Evolutionary conservation across 2,329 filamentous ascomycete genomes (phyloP), one percentile per base, ranked within the genome.

Genomic region (Fonsecaea nubica): DNA sequence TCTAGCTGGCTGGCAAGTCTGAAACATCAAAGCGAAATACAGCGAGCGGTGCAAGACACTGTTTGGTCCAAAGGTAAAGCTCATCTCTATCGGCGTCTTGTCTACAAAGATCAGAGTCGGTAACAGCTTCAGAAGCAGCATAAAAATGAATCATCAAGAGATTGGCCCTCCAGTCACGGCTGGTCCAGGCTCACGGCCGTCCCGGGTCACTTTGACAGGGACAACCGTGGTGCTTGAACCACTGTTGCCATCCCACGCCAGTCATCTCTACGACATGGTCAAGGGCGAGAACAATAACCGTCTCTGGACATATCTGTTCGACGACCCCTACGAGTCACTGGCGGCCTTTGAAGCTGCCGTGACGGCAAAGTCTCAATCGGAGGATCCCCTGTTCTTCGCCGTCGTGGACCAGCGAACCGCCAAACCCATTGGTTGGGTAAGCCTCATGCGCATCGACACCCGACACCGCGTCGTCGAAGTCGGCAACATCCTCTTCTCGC

Each of bases 401-500:
- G 78, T 86, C 30, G 73, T 83, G 15, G 79, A 80, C 3, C 72
- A 72, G 0, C 74, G 65, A 9, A 62, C 58, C 2, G 73, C 76
- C 8, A 78, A 79, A 60, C 72, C 79, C 0, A 73, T 84, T 0
- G 84, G 84, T 0, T 75, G 83, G 36, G 68, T 79, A 5, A 71
- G 71, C 4, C 67, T 82, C 63, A 75, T 88, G 71, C 80, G 80
- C 62, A 83, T 86, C 58, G 77, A 81, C 4, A 78, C 83, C 0
- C 69, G 72, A 0, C 79, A 89, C 62, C 79, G 82, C 1, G 78
- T 80, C 25, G 76, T 89, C 0, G 88, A 90, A 70, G 81, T 89
- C 30, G 88, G 88, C 2, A 77, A 79, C 66, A 78, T 90, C 15
- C 76, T 87, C 10, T 85, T 86, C 68, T 80, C 83, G 0, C 75